Base-by-base conservation (phyloP, 495 filamentous ascomycete genomes). In the Daldinia grandis region DNA sequence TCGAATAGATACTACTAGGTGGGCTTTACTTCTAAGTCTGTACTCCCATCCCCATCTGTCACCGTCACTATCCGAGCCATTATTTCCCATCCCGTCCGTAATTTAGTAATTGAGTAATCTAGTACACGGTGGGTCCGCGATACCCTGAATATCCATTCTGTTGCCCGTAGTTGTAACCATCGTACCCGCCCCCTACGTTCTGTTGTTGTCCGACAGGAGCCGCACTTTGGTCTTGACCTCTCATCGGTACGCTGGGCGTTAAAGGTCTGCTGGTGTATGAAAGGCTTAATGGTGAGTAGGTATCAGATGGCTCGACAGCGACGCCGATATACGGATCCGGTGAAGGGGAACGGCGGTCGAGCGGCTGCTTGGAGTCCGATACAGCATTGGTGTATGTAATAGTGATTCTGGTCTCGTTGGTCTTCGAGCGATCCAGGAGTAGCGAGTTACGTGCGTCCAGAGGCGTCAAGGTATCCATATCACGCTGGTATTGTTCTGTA, bases 401-500 rank as follows among this genome's bases (percentile, higher is more conserved):
- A 5, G 74, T 68, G 27, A 72, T 71, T 17, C n/a, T 54, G 2
- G 62, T 33, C 7, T 73, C 60, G 17, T 62, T 50, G 19, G 74
- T 74, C 53, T 80, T 80, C 49, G 50, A 4, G 10, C 78, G 80
- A 55, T 80, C 78, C 19, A 77, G 90, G 44, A 99, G 88, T 7
- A 99, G 87, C 12, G 93, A 95, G 78, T 97, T 97, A 66, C 93
- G 91, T 0, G 95, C 90, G 73, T 95, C 93, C 30, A 99, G 83
- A 10, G 95, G 91, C 4, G 95, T 98, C 38, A 98, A 88, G 64
- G 90, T 89, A 78, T 97, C 94, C 38, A 93, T 84, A 73, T 95
- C 92, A 62, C 90, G 90, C 68, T 91, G 89, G 38, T 88, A 76
- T 85, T 97, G 95, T 80, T 97, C 94, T 91, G 80, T 65, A 27